Percentiles rank a stretch among this genome's conserved stretches.
phyloP scores from a whole-genome alignment of 108 stramenopile genomes.

The Parietichytrium sp. region DNA sequence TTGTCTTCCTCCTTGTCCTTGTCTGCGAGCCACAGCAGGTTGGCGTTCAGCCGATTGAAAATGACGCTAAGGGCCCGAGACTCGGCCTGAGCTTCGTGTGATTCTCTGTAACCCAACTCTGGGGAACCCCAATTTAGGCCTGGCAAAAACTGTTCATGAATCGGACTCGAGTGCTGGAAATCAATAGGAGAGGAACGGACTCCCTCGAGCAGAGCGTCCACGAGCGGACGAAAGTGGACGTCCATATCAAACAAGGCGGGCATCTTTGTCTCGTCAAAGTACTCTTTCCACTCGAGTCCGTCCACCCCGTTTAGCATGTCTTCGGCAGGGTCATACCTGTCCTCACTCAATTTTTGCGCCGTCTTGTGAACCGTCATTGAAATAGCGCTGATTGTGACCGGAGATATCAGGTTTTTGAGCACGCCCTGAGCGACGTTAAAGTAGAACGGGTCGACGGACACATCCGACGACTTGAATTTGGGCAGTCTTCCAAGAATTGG shows the following conservation, averaged over 20 bases:
- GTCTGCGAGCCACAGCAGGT: neutral
- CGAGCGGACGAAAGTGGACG: too few relatives aligned
- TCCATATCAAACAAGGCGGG: too few relatives aligned
- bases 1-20: neutral
- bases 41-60: neutral
- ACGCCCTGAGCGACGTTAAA: neutral
- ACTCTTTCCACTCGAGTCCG: too few relatives aligned
- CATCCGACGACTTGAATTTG: neutral
- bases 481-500: conserved; percentile 21
- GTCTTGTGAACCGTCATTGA: conserved; percentile 20
- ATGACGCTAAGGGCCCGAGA: neutral
- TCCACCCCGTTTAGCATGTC: conserved; percentile 2
- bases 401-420: conserved; percentile 5
- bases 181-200: too few relatives aligned
- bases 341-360: neutral
- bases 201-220: too few relatives aligned
- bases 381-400: conserved; percentile 14
- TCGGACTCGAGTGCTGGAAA: neutral
- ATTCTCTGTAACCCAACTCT: neutral
- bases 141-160: neutral
- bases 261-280: too few relatives aligned
- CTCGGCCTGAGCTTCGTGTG: neutral
- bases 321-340: neutral
- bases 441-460: neutral
- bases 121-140: neutral